These are phyloP conservation scores for Microdochium nivale DNA, from an alignment of 2,329 filamentous ascomycete species.

Conservation along the genomic window DNA sequence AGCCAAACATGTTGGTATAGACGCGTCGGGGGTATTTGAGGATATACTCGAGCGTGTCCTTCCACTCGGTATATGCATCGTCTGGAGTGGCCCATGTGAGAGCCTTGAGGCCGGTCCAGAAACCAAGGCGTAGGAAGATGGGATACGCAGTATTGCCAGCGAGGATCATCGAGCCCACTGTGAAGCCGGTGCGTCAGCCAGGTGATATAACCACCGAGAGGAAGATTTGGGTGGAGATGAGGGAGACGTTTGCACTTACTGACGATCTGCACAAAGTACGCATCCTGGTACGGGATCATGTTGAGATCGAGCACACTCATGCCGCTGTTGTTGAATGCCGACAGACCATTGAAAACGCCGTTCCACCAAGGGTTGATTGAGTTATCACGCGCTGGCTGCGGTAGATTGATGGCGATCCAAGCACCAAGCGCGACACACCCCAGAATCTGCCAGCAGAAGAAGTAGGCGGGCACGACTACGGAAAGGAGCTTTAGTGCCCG, in stretches of 20 bases:
- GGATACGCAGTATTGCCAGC: conserved; percentile 61
- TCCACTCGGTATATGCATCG: conserved; percentile 27
- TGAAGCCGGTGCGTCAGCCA: conserved; percentile 3
- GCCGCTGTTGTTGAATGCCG: conserved; percentile 64
- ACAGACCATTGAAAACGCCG: conserved; percentile 58
- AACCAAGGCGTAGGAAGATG: conserved; percentile 49
- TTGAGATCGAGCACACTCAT: conserved; percentile 61
- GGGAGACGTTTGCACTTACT: conserved; percentile 8
- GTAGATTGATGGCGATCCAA: conserved; percentile 46
- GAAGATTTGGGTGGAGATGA: conserved; percentile 7
- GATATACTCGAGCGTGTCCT: conserved; percentile 44
- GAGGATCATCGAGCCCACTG: conserved; percentile 46
- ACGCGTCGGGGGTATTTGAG: conserved; percentile 48
- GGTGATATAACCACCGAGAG: conserved; percentile 31
- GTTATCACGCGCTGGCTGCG: conserved; percentile 40
- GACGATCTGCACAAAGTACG: conserved; percentile 39
- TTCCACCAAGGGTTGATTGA: conserved; percentile 60
- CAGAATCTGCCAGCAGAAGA: conserved; percentile 36
- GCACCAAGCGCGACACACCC: conserved; percentile 40
- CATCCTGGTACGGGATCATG: conserved; percentile 50
- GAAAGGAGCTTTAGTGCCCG: conserved; percentile 51
- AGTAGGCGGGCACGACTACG: conserved; percentile 53
- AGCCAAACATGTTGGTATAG: conserved; percentile 57
- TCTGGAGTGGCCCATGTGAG: conserved; percentile 28
- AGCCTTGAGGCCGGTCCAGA: conserved; percentile 42